A percentile compares a stretch with the other conserved stretches of the same genome.
Evolutionary conservation across 495 filamentous ascomycete genomes (phyloP).

Genomic region (Daldinia childiae): DNA sequence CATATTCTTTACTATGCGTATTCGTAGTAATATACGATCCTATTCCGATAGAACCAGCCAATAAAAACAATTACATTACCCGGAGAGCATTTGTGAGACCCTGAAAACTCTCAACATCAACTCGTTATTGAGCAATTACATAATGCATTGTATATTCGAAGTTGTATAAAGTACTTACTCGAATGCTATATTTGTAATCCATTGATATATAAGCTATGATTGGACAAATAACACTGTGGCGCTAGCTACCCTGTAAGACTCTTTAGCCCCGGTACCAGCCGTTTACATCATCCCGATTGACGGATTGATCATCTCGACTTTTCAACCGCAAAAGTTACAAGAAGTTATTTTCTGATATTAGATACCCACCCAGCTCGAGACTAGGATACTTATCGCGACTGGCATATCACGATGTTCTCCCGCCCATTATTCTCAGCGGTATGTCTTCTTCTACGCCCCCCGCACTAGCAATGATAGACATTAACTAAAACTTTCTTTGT

Average conservation of each 20-base stretch:
- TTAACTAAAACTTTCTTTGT: conserved; percentile 13
- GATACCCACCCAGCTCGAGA: not conserved
- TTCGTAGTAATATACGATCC: not conserved
- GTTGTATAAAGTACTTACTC: not conserved
- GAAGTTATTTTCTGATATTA: not conserved
- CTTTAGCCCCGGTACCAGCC: conserved; percentile 25
- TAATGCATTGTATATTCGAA: not conserved
- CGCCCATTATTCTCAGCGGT: conserved; percentile 39
- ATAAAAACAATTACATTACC: not conserved
- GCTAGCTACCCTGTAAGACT: conserved; percentile 27
- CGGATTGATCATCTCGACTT: conserved; percentile 28
- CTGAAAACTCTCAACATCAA: not conserved
- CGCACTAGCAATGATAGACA: too few relatives aligned
- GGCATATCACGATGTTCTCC: conserved; percentile 32
- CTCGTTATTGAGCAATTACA: not conserved
- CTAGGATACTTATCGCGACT: not conserved
- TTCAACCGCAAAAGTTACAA: conserved; percentile 12
- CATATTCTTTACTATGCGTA: not conserved
- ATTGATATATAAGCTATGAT: not conserved
- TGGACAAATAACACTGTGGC: conserved; percentile 15
- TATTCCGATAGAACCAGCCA: not conserved
- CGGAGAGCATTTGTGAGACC: not conserved
- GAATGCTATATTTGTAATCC: conserved; percentile 4
- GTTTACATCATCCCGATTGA: conserved; percentile 34
- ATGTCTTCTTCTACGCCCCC: conserved; percentile 9